Evolutionary conservation across 208 protist genomes (phyloP).

Genomic region (Spongospora subterranea): DNA sequence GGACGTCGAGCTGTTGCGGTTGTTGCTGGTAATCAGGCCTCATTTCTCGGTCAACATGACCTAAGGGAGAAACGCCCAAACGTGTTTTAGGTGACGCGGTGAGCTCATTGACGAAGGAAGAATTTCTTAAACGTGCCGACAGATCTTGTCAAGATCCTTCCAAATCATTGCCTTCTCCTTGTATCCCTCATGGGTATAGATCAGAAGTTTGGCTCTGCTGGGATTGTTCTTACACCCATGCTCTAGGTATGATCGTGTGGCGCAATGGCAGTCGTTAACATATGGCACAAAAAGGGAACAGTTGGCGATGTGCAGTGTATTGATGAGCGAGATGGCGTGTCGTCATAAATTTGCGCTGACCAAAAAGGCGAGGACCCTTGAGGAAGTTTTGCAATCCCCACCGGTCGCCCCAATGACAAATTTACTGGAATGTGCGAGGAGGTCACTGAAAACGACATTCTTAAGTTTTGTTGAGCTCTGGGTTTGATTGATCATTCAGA

Average conservation of each 20-base stretch:
- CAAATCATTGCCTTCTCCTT: constrained; percentile 50
- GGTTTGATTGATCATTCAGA: not conserved
- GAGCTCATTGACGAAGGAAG: constrained; percentile 50
- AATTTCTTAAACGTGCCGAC: constrained; percentile 65
- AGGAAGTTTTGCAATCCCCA: constrained; percentile 55
- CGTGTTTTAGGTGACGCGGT: constrained; percentile 59
- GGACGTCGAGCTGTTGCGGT: constrained; percentile 57
- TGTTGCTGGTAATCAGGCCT: constrained; percentile 55
- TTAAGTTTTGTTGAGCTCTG: too few relatives aligned
- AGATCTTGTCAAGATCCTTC: constrained; percentile 47
- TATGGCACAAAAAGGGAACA: constrained; percentile 31
- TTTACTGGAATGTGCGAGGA: constrained; percentile 63
- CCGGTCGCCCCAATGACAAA: constrained; percentile 37
- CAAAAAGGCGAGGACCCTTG: constrained; percentile 1
- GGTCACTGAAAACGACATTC: not conserved
- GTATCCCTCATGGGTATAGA: constrained; percentile 60
- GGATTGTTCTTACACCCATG: not conserved
- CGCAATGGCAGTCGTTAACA: constrained; percentile 53
- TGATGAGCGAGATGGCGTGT: constrained; percentile 61
- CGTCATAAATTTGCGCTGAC: constrained; percentile 59
- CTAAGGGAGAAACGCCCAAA: not conserved
- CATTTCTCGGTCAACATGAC: not conserved
- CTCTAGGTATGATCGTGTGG: constrained; percentile 57
- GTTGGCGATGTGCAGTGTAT: constrained; percentile 63
- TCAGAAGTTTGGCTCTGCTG: not conserved